Evolutionary conservation across 1,139 yeast species (phyloP), one percentile per base, ranked within the genome.

Genomic region (Blastobotrys illinoisensis): DNA sequence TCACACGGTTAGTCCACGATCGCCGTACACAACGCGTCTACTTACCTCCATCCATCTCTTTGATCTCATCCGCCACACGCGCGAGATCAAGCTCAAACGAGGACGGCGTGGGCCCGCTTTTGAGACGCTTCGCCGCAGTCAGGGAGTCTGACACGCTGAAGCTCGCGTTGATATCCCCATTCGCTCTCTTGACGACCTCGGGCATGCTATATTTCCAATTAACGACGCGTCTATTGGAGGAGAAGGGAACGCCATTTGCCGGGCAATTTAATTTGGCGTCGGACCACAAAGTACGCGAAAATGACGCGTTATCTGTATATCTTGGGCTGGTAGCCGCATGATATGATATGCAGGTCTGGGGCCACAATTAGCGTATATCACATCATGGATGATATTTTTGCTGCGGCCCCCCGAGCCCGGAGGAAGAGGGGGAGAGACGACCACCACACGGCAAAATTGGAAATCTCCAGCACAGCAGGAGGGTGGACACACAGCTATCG

Each of bases 31-130:
- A 14, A 7, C 28, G 14, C 5, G 46, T 48, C 13, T n/a, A 32
- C 52, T 49, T 51, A 46, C 63, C 64, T 23, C 54, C 62, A 46
- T 26, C 32, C 13, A 24, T 57, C 4, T 58, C 59, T 16, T 56
- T 59, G 53, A 67, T 60, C 48, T 68, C 72, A 50, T 67, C 65
- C 16, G 82, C 76, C 77, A 81, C 55, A 44, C 62, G 58, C 48
- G 32, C 32, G 3, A 26, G 32, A 62, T 60, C 53, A 81, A 72
- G 32, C 32, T 26, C 32, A 26, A 26, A 26, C 13, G 32, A 26
- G 11, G 32, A 26, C 11, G 32, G 32, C 32, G 32, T 9, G 2
- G 32, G 32, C 32, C 32, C 32, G 13, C 32, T 26, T 26, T 26
- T 26, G 13, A 26, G 32, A 11, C 32, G 32, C 32, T 26, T 26